phyloP scores from a whole-genome alignment of 1,284 basidiomycete species.

The Cryptococcus hybrid region DNA sequence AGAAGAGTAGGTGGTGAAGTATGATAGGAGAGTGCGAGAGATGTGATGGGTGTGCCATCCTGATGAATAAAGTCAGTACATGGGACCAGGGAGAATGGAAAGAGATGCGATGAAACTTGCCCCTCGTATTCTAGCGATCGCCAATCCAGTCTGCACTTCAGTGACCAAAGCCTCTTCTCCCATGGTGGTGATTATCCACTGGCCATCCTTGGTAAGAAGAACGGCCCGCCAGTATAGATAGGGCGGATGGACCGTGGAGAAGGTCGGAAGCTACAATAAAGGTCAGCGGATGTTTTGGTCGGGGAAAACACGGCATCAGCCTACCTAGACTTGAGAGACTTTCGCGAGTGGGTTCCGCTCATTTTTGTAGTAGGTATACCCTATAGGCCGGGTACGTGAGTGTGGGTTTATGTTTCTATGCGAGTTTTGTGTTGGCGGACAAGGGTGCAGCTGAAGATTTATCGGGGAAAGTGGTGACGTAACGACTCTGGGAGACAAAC shows the following conservation, averaged over 20 bases:
- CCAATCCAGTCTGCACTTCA: slow-evolving; percentile 67
- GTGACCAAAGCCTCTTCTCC: slow-evolving; percentile 82
- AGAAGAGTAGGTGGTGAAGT: slow-evolving; percentile 51
- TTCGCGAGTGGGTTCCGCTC: slow-evolving; percentile 33
- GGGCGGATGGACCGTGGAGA: slow-evolving; percentile 55
- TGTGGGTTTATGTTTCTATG: too few relatives aligned
- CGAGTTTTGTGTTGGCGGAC: too few relatives aligned
- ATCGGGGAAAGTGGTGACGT: too few relatives aligned
- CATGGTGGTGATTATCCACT: slow-evolving; percentile 78
- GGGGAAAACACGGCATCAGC: neutral
- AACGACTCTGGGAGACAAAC: too few relatives aligned
- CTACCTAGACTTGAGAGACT: slow-evolving; percentile 44
- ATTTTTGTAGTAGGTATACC: slow-evolving; percentile 10
- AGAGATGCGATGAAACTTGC: slow-evolving; percentile 55
- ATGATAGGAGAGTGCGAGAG: slow-evolving; percentile 49
- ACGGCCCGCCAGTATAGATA: slow-evolving; percentile 83
- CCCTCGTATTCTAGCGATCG: slow-evolving; percentile 75
- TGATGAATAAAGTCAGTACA: slow-evolving; percentile 18
- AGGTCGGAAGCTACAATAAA: slow-evolving; percentile 40
- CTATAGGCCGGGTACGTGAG: too few relatives aligned
- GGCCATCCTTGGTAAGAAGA: slow-evolving; percentile 74
- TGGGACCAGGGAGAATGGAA: neutral
- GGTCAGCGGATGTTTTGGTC: slow-evolving; percentile 1
- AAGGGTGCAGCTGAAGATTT: too few relatives aligned
- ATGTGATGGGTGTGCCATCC: slow-evolving; percentile 57